Percentiles rank a stretch among this genome's conserved stretches.
These are phyloP conservation scores for Colletotrichum tofieldiae DNA, from an alignment of 2,329 filamentous ascomycete species.

Conservation along the genomic window DNA sequence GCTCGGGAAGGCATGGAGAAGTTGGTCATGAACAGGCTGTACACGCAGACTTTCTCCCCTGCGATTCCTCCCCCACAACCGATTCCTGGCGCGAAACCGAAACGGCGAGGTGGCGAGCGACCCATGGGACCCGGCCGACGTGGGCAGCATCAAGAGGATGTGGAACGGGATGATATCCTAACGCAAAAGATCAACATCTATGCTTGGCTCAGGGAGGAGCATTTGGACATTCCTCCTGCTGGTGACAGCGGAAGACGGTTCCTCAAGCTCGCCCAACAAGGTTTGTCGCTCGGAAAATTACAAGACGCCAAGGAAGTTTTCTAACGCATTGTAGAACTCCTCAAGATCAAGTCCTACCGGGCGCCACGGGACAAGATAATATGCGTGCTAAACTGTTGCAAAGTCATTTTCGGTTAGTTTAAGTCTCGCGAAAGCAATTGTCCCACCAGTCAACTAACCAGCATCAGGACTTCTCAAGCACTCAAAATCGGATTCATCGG, in stretches of 20 bases:
- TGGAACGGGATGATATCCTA: constrained; percentile 95
- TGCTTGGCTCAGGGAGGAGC: constrained; percentile 92
- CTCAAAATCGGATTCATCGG: constrained; percentile 92
- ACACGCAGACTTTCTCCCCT: constrained; percentile 95
- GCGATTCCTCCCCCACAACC: constrained; percentile 88
- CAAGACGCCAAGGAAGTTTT: constrained; percentile 36
- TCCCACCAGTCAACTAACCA: constrained; percentile 19
- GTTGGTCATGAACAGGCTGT: constrained; percentile 97
- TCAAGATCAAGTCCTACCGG: constrained; percentile 97
- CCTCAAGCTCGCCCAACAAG: constrained; percentile 89
- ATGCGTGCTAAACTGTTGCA: constrained; percentile 98
- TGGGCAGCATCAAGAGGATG: constrained; percentile 97
- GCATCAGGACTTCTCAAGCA: constrained; percentile 85
- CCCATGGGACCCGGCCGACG: constrained; percentile 85
- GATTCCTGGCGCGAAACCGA: constrained; percentile 77
- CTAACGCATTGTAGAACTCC: constrained; percentile 75
- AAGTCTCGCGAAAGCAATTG: accelerated
- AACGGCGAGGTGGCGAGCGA: constrained; percentile 77
- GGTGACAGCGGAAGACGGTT: constrained; percentile 92
- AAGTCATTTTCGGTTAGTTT: constrained; percentile 91
- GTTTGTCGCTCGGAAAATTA: constrained; percentile 56
- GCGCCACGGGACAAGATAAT: constrained; percentile 99
- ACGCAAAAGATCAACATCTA: constrained; percentile 98
- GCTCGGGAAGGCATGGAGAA: constrained; percentile 99
- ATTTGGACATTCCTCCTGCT: constrained; percentile 90